A percentile compares a stretch with the other conserved stretches of the same genome.
These are phyloP conservation scores for Diaporthe caulivora DNA, from an alignment of 2,329 filamentous ascomycete genomes.

Conservation along the genomic window DNA sequence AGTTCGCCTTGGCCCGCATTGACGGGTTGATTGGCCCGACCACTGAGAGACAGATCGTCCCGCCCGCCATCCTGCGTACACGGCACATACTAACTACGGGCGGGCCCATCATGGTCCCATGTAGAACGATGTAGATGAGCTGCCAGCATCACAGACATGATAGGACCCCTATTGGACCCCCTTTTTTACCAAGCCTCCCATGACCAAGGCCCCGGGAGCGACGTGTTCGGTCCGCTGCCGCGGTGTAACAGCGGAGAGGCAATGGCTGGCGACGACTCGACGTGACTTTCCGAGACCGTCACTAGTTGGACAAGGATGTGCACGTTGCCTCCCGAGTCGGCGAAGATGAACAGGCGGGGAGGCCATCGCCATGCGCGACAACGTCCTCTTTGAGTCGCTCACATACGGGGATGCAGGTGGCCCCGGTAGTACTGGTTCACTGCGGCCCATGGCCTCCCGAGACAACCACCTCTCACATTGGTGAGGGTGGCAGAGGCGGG, in stretches of 20 bases:
- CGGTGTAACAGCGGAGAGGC: constrained; percentile 36
- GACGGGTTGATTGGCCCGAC: constrained; percentile 22
- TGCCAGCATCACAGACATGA: constrained; percentile 1
- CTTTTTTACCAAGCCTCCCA: constrained; percentile 7
- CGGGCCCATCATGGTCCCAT: constrained; percentile 7
- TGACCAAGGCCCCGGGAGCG: constrained; percentile 32
- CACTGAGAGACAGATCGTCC: constrained; percentile 27
- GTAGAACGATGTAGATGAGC: neutral
- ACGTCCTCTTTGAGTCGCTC: neutral
- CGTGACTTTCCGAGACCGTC: constrained; percentile 30
- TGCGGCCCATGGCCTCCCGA: constrained; percentile 22
- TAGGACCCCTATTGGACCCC: constrained; percentile 16
- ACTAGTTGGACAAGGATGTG: neutral
- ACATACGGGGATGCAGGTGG: neutral
- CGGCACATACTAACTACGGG: neutral
- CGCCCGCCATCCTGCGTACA: constrained; percentile 20
- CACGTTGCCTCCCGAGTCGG: neutral
- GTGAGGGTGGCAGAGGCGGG: neutral
- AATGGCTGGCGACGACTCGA: constrained; percentile 32
- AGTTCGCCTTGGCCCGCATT: constrained; percentile 34
- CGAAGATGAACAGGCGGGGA: neutral
- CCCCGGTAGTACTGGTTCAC: neutral
- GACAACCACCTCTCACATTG: neutral
- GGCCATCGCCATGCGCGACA: neutral
- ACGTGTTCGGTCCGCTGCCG: constrained; percentile 36